These are phyloP conservation scores for Domatiomyces globalis DNA, from an alignment of 2,329 filamentous ascomycete species.

Conservation along the genomic window DNA sequence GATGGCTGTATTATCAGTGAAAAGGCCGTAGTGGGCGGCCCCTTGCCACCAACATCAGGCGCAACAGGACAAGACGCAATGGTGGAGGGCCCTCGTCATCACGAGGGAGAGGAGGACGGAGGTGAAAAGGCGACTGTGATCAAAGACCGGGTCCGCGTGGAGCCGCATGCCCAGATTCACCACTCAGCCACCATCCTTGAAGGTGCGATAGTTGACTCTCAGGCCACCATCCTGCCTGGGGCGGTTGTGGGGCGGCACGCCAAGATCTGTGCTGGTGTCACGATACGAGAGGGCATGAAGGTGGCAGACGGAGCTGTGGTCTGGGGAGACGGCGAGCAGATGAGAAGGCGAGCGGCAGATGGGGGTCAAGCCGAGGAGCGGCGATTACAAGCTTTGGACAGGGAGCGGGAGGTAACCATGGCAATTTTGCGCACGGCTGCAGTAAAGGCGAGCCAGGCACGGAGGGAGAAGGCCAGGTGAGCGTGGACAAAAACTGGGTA, in stretches of 20 bases:
- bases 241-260: slow-evolving; percentile 41
- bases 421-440: slow-evolving; percentile 9
- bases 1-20: slow-evolving; percentile 73
- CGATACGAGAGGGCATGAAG: slow-evolving; percentile 31
- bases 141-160: slow-evolving; percentile 27
- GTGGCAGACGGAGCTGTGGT: slow-evolving; percentile 56
- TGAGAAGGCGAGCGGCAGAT: slow-evolving; percentile 19
- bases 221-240: slow-evolving; percentile 25
- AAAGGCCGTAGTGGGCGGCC: slow-evolving; percentile 29
- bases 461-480: slow-evolving; percentile 6
- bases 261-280: slow-evolving; percentile 52
- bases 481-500: not conserved
- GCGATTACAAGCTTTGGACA: slow-evolving; percentile 47
- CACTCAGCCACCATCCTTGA: slow-evolving; percentile 29
- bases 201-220: slow-evolving; percentile 31
- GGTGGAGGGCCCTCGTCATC: not conserved
- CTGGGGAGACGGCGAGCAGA: slow-evolving; percentile 41
- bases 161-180: slow-evolving; percentile 24
- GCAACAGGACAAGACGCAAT: slow-evolving; percentile 1
- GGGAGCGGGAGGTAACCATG: slow-evolving; percentile 13
- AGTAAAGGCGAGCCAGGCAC: slow-evolving; percentile 14
- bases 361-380: slow-evolving; percentile 38
- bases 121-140: slow-evolving; percentile 20
- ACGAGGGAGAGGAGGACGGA: too few relatives aligned
- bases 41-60: slow-evolving; percentile 24